Evolutionary conservation across 129 eudicot species (phyloP).

Genomic region (Heracleum sosnowskyi): DNA sequence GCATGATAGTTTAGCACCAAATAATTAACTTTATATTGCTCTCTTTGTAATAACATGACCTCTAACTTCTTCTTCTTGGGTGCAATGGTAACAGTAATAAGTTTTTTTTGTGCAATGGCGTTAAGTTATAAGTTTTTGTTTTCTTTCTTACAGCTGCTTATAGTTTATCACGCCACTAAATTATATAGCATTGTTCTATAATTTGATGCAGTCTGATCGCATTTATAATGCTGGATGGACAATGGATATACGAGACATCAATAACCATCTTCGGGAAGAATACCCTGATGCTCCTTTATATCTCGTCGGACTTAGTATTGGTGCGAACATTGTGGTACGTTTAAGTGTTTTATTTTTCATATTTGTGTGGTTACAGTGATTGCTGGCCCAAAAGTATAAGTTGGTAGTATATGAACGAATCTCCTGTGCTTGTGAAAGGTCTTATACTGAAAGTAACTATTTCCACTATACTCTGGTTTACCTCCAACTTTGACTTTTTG

Average conservation of each 20-base stretch:
- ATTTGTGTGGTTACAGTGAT: neutral
- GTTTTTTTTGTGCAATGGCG: neutral
- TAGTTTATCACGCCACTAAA: neutral
- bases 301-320: constrained; percentile 7
- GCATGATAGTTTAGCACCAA: neutral
- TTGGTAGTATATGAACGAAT: neutral
- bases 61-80: neutral
- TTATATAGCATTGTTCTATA: neutral
- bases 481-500: no score
- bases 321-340: constrained; percentile 10
- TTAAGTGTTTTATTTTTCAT: neutral
- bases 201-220: constrained; percentile 9
- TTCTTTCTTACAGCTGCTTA: neutral
- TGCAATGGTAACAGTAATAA: neutral
- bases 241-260: constrained; percentile 1
- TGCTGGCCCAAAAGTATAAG: neutral
- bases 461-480: neutral
- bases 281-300: constrained; percentile 7
- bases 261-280: constrained; percentile 6
- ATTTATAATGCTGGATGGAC: constrained; percentile 13
- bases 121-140: no score
- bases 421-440: neutral
- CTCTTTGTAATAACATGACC: neutral
- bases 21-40: neutral
- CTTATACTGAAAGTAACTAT: neutral